Evolutionary conservation across 495 filamentous ascomycete genomes (phyloP), one percentile per base, ranked within the genome.

Genomic region (Tuber indicum): DNA sequence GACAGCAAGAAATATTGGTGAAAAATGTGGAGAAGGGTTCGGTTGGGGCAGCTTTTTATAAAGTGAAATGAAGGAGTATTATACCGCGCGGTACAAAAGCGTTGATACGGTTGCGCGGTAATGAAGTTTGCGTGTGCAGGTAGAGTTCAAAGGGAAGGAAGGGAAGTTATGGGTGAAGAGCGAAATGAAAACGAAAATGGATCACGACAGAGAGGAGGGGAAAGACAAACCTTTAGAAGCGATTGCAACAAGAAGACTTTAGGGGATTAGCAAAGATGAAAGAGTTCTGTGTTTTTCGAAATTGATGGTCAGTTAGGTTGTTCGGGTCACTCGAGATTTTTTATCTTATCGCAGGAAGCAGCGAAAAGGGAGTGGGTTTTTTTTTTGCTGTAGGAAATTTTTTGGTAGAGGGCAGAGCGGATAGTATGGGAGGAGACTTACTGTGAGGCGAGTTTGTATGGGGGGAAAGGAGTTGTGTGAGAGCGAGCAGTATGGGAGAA

Each of bases 331-430:
- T 66, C 32, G 58, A 36, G 26, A 76, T 71, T 26, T 79, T 82
- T 82, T 82, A 82, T 82, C 81, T 82, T 82, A 82, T 82, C 81
- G 77, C 74, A 70, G 70, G 66, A 76, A 73, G 78, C 62, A 74
- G 72, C 78, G 76, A 80, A 73, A 73, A 47, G 49, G 44, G 17
- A 45, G 52, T 70, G 52, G 76, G 47, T 66, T 46, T 73, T 52
- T 72, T 39, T 74, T 77, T 76, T 75, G 75, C 71, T 47, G 76
- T 52, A 71, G 75, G 70, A 39, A 77, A 77, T 69, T 77, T 66
- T 70, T 77, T 49, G 70, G 77, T 75, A 78, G 77, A 72, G 75
- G 76, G 49, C 26, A 76, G 69, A 46, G 32, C 36, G 62, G 71
- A 70, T 71, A 70, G 75, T 75, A 70, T 44, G 76, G 58, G 81